Conservation (phyloP, 441 rosid genomes). For the Erodium trifolium region DNA sequence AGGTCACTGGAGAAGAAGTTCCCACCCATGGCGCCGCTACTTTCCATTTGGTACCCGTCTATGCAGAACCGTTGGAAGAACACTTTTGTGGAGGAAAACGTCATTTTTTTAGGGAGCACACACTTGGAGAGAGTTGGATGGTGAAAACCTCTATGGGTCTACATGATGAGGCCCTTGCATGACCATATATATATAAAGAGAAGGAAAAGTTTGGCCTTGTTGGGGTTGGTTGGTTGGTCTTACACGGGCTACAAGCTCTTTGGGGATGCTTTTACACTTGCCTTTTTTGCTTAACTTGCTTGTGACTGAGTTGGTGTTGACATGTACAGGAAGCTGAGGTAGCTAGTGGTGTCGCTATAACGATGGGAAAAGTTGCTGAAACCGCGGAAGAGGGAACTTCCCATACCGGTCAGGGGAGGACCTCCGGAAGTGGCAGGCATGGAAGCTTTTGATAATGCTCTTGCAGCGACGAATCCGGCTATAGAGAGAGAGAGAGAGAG, state of each 20-base stretch:
- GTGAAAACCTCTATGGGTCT: conserved; percentile 15
- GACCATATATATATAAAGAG: conserved; percentile 24
- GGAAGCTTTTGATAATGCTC: conserved; percentile 37
- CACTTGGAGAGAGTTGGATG: too few relatives aligned
- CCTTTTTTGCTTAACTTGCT: conserved; percentile 27
- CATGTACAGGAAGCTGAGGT: conserved; percentile 31
- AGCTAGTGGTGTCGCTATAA: conserved; percentile 32
- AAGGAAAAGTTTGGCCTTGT: conserved; percentile 31
- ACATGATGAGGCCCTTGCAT: conserved; percentile 21
- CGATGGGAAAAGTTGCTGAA: conserved; percentile 23
- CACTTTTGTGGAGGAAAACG: conserved; percentile 40
- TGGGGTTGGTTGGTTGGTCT: conserved; percentile 28
- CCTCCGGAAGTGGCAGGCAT: conserved; percentile 57
- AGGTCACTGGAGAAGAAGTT: conserved; percentile 76
- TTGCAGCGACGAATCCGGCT: conserved; percentile 22
- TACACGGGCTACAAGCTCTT: conserved; percentile 32
- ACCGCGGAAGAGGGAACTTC: conserved; percentile 16
- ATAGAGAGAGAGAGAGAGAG: too few relatives aligned
- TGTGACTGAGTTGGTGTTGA: conserved; percentile 21
- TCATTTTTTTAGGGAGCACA: conserved; percentile 38
- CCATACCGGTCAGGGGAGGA: neutral
- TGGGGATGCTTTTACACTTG: conserved; percentile 19
- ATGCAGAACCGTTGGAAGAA: conserved; percentile 76
- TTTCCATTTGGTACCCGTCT: conserved; percentile 46
- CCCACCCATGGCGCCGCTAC: conserved; percentile 30